A percentile compares a stretch with the other conserved stretches of the same genome.
Conservation (phyloP, 352 stramenopile genomes). For the Phytophthora fragariaefolia region DNA sequence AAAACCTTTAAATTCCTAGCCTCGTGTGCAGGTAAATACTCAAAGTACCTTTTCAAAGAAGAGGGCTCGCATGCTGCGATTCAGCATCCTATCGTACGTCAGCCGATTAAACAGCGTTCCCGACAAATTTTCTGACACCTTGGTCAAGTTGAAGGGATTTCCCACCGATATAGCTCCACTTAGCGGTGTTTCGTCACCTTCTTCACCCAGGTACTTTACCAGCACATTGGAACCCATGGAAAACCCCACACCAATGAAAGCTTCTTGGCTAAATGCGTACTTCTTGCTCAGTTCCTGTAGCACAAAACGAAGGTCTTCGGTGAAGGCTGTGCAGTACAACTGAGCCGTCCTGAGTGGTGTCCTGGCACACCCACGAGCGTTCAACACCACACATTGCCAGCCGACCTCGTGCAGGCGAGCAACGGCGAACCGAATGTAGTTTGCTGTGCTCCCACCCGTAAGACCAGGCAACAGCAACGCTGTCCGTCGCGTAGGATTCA, state of each 20-base stretch:
- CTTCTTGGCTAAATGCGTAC: conserved; percentile 49
- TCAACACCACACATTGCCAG: conserved; percentile 77
- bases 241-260: conserved; percentile 66
- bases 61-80: conserved; percentile 54
- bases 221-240: conserved; percentile 80
- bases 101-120: conserved; percentile 52
- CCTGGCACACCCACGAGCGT: conserved; percentile 64
- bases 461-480: conserved; percentile 66
- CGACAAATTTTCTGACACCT: conserved; percentile 52
- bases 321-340: conserved; percentile 74
- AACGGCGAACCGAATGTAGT: conserved; percentile 70
- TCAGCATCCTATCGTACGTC: conserved; percentile 62
- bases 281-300: conserved; percentile 34
- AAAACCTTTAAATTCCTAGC: too few relatives aligned
- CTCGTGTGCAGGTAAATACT: too few relatives aligned
- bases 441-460: conserved; percentile 62
- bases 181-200: conserved; percentile 42
- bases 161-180: conserved; percentile 64
- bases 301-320: conserved; percentile 62
- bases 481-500: conserved; percentile 42
- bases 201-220: conserved; percentile 78
- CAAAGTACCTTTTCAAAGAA: conserved; percentile 59
- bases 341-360: conserved; percentile 59
- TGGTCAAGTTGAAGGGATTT: conserved; percentile 74
- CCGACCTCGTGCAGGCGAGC: conserved; percentile 40